Conservation (phyloP, 140 eudicot species). For the Anethum foeniculum region DNA sequence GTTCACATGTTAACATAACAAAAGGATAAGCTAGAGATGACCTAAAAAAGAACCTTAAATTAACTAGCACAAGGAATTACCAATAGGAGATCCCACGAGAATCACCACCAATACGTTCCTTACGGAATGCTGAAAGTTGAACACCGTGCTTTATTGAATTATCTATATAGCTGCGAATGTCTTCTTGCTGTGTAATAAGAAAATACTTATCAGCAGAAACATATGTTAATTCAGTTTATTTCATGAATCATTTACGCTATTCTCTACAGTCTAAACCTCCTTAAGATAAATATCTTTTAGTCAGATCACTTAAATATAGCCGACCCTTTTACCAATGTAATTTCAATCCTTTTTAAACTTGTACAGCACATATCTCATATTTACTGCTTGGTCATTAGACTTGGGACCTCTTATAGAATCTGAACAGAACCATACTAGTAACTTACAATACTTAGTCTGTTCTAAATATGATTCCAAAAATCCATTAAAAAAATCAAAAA, state of each 20-base stretch:
- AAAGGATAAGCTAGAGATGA: background rate
- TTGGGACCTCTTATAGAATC: background rate
- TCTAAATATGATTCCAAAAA: background rate
- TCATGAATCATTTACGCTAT: background rate
- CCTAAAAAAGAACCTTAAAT: background rate
- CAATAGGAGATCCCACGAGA: constrained; percentile 90
- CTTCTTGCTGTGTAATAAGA: constrained; percentile 79
- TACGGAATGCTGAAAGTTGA: constrained; percentile 83
- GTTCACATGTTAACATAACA: background rate
- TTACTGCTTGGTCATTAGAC: background rate
- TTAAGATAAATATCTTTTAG: background rate
- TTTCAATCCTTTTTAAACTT: background rate
- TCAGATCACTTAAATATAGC: background rate
- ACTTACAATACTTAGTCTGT: background rate
- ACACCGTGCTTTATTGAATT: constrained; percentile 72
- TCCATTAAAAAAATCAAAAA: background rate
- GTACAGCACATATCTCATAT: background rate
- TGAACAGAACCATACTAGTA: background rate
- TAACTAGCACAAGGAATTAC: constrained; percentile 24
- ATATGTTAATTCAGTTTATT: background rate
- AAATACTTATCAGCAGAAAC: background rate
- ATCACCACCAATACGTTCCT: constrained; percentile 93
- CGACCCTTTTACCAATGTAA: background rate
- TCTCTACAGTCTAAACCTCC: background rate
- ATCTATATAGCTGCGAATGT: constrained; percentile 79